These are phyloP conservation scores for Colletotrichum theobromicola DNA, from an alignment of 2,329 filamentous ascomycete species.

Conservation along the genomic window DNA sequence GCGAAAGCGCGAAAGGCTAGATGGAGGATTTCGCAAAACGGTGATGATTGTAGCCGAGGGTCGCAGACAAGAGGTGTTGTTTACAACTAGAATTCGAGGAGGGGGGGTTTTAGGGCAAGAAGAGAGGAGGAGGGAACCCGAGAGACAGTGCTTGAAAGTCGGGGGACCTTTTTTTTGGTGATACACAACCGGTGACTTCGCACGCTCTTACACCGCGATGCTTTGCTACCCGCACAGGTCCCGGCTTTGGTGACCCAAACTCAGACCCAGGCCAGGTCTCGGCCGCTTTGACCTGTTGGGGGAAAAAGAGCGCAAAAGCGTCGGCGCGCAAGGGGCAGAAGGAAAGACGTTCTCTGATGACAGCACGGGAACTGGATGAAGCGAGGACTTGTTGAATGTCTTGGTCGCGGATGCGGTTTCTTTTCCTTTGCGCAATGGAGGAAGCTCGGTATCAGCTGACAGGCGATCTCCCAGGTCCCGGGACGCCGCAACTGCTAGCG, in stretches of 20 bases:
- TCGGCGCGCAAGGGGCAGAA: not conserved
- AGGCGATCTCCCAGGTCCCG: not conserved
- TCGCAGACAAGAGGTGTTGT: not conserved
- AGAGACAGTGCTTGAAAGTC: not conserved
- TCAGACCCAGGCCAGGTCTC: constrained; percentile 12
- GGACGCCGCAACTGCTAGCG: not conserved
- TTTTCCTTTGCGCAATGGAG: not conserved
- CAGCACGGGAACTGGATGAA: not conserved
- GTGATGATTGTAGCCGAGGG: not conserved
- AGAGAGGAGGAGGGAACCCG: not conserved
- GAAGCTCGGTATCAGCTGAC: constrained; percentile 19
- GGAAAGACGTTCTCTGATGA: not conserved
- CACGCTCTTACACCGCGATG: constrained; percentile 11
- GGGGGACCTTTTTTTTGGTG: constrained; percentile 7
- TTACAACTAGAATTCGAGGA: not conserved
- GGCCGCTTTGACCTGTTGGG: constrained; percentile 17
- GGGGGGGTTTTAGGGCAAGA: not conserved
- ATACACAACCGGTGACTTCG: constrained; percentile 20
- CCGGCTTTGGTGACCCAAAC: constrained; percentile 10
- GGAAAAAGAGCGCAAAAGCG: constrained; percentile 6
- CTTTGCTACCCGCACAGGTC: constrained; percentile 10
- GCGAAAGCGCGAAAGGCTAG: not conserved
- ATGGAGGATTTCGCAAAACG: not conserved
- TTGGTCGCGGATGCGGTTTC: not conserved
- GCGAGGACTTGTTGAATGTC: not conserved